A percentile compares a stretch with the other conserved stretches of the same genome.
These are phyloP conservation scores for Pichia sp. DNA, from an alignment of 1,139 yeast genomes.

Conservation along the genomic window DNA sequence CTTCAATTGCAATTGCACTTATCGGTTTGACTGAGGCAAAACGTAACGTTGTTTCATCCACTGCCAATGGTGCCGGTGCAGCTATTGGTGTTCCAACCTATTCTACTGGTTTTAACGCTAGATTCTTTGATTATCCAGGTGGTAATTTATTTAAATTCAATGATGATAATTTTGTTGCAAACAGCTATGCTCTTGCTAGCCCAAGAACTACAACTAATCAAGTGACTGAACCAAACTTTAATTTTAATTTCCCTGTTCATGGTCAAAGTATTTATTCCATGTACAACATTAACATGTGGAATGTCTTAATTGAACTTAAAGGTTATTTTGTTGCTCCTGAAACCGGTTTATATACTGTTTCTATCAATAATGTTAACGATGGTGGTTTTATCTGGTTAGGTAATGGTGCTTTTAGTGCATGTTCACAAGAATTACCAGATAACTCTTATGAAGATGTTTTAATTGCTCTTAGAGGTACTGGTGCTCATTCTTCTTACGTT, in stretches of 20 bases:
- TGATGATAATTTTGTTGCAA: constrained; percentile 7
- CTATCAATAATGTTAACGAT: constrained; percentile 23
- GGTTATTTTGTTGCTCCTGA: constrained; percentile 18
- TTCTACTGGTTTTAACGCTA: constrained; percentile 13
- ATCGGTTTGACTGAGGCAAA: background rate
- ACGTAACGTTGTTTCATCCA: constrained; percentile 3
- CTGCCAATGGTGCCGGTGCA: constrained; percentile 12
- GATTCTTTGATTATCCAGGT: constrained; percentile 9
- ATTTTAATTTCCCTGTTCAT: background rate
- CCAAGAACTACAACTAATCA: constrained; percentile 4
- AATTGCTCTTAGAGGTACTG: background rate
- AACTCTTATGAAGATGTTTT: constrained; percentile 1
- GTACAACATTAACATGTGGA: constrained; percentile 6
- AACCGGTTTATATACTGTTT: constrained; percentile 20
- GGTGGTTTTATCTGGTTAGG: constrained; percentile 25
- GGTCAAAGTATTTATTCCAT: constrained; percentile 4
- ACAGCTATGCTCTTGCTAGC: constrained; percentile 1
- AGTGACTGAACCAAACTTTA: constrained; percentile 13
- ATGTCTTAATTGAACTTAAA: constrained; percentile 9
- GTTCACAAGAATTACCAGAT: constrained; percentile 11
- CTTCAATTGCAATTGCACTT: constrained; percentile 6
- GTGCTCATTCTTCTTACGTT: constrained; percentile 3
- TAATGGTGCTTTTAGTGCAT: constrained; percentile 27
- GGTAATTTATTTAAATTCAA: constrained; percentile 7
- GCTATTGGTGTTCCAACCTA: constrained; percentile 8